Base-by-base conservation (phyloP, 805 yeast species). In the Wickerhamiella shivajii region DNA sequence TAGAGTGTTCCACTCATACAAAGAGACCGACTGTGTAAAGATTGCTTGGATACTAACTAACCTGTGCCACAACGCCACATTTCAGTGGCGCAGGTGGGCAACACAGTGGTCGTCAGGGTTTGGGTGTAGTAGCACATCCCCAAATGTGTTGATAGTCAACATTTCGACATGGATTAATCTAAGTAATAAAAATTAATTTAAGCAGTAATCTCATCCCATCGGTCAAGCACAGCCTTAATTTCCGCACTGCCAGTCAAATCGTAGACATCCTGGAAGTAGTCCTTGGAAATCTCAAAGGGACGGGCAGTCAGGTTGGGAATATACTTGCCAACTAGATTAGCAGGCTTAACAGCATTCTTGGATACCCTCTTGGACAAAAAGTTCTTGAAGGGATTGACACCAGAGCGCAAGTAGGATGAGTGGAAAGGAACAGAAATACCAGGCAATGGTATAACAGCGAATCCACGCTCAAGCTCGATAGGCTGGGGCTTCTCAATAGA, bases 391-490 rank as follows among this genome's bases (percentile, higher is more conserved):
- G 98, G 98, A 63, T 85, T 87, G 40, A 90, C 99, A 63, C 99
- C 99, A 38, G 90, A 80, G 70, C 87, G 78, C 65, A 90, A 70
- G 66, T 92, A 90, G n/a, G 94, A 77, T 18, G 96, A 84, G 64
- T 90, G 99, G 96, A 90, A 90, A 43, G 99, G 99, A 56, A 90
- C 99, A n/a, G 95, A 83, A 46, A 90, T 90, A 50, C 98, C 98
- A 68, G 78, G 84, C 60, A 90, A 72, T 57, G 99, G 99, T 50
- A 90, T 90, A 51, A 90, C 87, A 26, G 99, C 97, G 50, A 81
- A 87, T 17, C 99, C 99, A 66, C 98, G 78, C 64, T 90, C 92
- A 53, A 92, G 69, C 37, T 84, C 93, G 56, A 90, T 81, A 49
- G 98, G 98, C 66, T 87, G 97, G 34, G 92, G 84, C 64, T 90